Base-by-base conservation (phyloP, 1,139 yeast genomes). In the Kodamaea arcana region DNA sequence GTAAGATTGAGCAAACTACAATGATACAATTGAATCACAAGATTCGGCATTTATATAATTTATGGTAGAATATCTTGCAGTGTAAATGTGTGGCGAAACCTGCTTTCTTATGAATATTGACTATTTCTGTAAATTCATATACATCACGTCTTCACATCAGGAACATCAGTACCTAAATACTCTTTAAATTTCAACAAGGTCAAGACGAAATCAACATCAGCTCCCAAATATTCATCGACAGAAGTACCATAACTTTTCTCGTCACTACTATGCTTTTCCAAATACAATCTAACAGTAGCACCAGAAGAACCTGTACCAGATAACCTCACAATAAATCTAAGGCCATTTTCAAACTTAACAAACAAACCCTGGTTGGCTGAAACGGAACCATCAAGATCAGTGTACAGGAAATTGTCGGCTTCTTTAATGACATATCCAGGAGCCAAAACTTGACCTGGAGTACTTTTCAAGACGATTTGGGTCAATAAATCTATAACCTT, bases 271-370 rank as follows among this genome's bases (percentile, higher is more conserved):
- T 85, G 90, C 62, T 82, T 82, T 62, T 92, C 98, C 57, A 90
- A 69, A 62, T 92, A 92, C 47, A 92, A 70, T 62, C 99, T 80
- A 42, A 94, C 90, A 3, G 99, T 92, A 14, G 98, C 97, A 31
- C 98, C 99, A 2, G 95, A 81, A 1, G 97, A 88, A 5, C 99
- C 99, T 10, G 99, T 92, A 38, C 99, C 99, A 0, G 97, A 87
- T 46, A 92, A 73, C 62, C 99, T 82, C 32, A 87, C 86, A 29
- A 94, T 86, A 39, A 90, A 78, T 58, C 97, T 78, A 41, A 87
- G 75, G 3, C 97, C 97, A 50, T 80, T 82, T 31, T 73, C 73
- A 46, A 90, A 75, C 62, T 83, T 88, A 47, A 90, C 82, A 55
- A 72, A 92, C 38, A 92, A 74, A 30, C 99, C 99, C 69, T 92